Conservation (phyloP, 257 asterid species). For the Nicotiana obtusifolia region DNA sequence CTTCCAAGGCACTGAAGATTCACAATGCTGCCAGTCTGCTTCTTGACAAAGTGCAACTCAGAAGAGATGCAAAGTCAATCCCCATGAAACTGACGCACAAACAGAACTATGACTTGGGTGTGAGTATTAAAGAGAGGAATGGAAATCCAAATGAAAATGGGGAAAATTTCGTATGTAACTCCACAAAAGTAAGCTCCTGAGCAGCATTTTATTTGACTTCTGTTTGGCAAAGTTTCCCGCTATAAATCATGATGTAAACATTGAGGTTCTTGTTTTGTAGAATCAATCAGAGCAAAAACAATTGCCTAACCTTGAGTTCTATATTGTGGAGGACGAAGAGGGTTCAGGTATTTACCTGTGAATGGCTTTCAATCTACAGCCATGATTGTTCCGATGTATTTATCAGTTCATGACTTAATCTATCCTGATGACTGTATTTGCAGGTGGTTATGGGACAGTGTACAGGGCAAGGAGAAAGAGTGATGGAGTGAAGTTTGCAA, state of each 20-base stretch:
- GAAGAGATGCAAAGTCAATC: constrained; percentile 26
- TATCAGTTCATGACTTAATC: neutral
- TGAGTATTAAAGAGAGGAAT: constrained; percentile 25
- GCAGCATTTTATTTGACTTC: constrained; percentile 8
- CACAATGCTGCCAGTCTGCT: constrained; percentile 15
- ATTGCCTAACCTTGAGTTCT: constrained; percentile 65
- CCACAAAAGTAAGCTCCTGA: constrained; percentile 38
- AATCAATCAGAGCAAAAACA: constrained; percentile 33
- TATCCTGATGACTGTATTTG: constrained; percentile 13
- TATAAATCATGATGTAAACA: constrained; percentile 13
- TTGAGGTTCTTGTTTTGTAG: constrained; percentile 34
- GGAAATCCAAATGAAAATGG: constrained; percentile 25
- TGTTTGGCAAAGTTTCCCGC: constrained; percentile 9
- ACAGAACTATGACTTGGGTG: constrained; percentile 23
- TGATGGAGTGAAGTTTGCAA: constrained; percentile 76
- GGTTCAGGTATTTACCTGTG: constrained; percentile 67
- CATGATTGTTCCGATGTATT: constrained; percentile 1
- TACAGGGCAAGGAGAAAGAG: constrained; percentile 78
- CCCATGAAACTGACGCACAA: constrained; percentile 27
- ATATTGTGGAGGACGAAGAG: constrained; percentile 74
- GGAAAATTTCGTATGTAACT: constrained; percentile 24
- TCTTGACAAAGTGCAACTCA: constrained; percentile 22
- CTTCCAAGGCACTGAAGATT: constrained; percentile 25
- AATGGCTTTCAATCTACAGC: neutral
- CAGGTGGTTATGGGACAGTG: constrained; percentile 99